A percentile compares a stretch with the other conserved stretches of the same genome.
phyloP scores from a whole-genome alignment of 352 stramenopile species.

The Phytophthora capsici region DNA sequence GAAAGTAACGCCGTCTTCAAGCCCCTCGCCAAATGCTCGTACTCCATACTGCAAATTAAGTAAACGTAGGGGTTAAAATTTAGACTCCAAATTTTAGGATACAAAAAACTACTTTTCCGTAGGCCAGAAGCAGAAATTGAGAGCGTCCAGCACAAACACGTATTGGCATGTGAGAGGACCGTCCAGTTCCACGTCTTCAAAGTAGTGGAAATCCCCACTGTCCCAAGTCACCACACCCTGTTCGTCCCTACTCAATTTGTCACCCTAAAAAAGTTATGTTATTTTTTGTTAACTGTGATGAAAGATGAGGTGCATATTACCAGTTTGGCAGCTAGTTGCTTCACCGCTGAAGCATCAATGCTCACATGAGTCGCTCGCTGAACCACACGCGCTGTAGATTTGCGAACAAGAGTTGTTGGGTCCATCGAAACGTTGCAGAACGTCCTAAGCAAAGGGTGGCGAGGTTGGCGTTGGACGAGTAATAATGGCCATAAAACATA shows the following conservation, averaged over 20 bases:
- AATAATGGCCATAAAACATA: too few species aligned
- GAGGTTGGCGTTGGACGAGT: background rate
- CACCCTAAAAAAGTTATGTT: slow-evolving; percentile 31
- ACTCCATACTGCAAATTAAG: slow-evolving; percentile 70
- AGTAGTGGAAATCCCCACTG: slow-evolving; percentile 86
- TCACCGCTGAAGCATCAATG: slow-evolving; percentile 41
- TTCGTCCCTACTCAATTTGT: slow-evolving; percentile 41
- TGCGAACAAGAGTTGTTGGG: slow-evolving; percentile 55
- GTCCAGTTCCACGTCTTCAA: slow-evolving; percentile 63
- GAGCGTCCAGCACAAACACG: slow-evolving; percentile 87
- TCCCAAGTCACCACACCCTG: slow-evolving; percentile 74
- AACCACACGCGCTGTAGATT: slow-evolving; percentile 59
- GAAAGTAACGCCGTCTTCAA: slow-evolving; percentile 73
- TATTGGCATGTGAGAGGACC: slow-evolving; percentile 87
- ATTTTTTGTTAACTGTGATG: background rate
- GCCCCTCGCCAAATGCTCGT: slow-evolving; percentile 81
- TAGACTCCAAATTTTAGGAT: background rate
- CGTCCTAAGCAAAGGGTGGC: background rate
- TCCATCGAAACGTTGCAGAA: slow-evolving; percentile 44
- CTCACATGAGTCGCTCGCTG: slow-evolving; percentile 41
- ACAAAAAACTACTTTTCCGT: slow-evolving; percentile 52
- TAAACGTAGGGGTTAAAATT: too few species aligned
- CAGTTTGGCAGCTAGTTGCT: slow-evolving; percentile 49
- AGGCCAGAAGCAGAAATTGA: slow-evolving; percentile 94
- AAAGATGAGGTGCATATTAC: slow-evolving; percentile 24